Percentiles rank a stretch among this genome's conserved stretches.
These are phyloP conservation scores for Clavulina sp. DNA, from an alignment of 768 basidiomycete genomes.

Conservation along the genomic window DNA sequence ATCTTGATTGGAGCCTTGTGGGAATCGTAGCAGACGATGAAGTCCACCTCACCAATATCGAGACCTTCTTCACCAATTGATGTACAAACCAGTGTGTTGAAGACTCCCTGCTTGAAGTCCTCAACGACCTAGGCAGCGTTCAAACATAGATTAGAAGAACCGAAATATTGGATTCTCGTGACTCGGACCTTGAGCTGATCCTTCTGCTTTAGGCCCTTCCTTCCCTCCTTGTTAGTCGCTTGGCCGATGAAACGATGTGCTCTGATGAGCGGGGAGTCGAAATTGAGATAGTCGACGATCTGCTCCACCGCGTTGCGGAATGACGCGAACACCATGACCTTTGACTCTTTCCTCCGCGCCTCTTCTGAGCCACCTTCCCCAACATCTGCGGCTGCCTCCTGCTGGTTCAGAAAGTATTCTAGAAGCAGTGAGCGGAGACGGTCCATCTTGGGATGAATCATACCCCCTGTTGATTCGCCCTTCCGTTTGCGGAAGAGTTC, in stretches of 20 bases:
- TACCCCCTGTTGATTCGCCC: conserved; percentile 23
- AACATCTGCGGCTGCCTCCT: conserved; percentile 26
- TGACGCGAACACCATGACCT: conserved; percentile 91
- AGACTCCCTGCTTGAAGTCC: conserved; percentile 71
- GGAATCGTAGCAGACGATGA: conserved; percentile 91
- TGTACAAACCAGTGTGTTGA: conserved; percentile 87
- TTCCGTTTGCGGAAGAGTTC: conserved; percentile 45
- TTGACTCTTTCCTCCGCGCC: conserved; percentile 26
- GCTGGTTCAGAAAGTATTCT: conserved; percentile 65
- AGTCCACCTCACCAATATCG: conserved; percentile 93
- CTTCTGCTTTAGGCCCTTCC: conserved; percentile 77
- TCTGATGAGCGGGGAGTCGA: conserved; percentile 58
- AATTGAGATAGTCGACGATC: conserved; percentile 62
- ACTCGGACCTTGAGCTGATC: conserved; percentile 67
- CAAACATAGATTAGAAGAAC: neutral
- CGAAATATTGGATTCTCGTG: conserved; percentile 1
- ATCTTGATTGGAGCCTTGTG: conserved; percentile 93
- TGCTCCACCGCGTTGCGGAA: conserved; percentile 83
- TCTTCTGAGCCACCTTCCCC: conserved; percentile 13
- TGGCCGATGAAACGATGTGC: conserved; percentile 85
- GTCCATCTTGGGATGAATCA: conserved; percentile 84
- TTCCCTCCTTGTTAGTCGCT: conserved; percentile 65
- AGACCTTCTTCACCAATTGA: conserved; percentile 97
- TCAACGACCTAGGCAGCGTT: conserved; percentile 45
- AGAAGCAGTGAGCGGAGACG: conserved; percentile 54